These are phyloP conservation scores for Trichoderma sp. DNA, from an alignment of 2,329 filamentous ascomycete species.

Conservation along the genomic window DNA sequence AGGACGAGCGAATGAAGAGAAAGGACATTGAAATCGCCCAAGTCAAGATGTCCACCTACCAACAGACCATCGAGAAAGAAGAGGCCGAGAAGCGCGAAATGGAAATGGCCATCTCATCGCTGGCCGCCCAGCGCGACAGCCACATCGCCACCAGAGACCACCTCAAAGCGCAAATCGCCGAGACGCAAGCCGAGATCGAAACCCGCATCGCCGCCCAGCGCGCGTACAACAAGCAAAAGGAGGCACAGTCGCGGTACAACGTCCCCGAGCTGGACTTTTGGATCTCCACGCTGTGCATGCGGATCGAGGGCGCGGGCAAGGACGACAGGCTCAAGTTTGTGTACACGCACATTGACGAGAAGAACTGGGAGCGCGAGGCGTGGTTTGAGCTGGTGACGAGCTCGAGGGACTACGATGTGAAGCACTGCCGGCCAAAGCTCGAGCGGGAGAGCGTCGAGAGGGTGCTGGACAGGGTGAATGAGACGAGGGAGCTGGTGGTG, in stretches of 20 bases:
- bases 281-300: slow-evolving; percentile 85
- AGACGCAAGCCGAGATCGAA: slow-evolving; percentile 71
- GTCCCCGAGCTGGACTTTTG: slow-evolving; percentile 93
- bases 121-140: slow-evolving; percentile 61
- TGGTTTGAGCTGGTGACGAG: slow-evolving; percentile 90
- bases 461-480: slow-evolving; percentile 78
- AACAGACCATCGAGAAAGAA: slow-evolving; percentile 75
- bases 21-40: slow-evolving; percentile 83
- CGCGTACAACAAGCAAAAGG: slow-evolving; percentile 71
- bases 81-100: slow-evolving; percentile 76
- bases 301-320: slow-evolving; percentile 84
- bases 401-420: slow-evolving; percentile 80
- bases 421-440: slow-evolving; percentile 78
- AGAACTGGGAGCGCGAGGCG: slow-evolving; percentile 83
- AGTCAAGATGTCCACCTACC: slow-evolving; percentile 69
- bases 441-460: slow-evolving; percentile 75
- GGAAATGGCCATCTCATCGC: slow-evolving; percentile 60
- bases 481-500: slow-evolving; percentile 70
- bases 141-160: slow-evolving; percentile 59
- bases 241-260: slow-evolving; percentile 84
- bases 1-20: slow-evolving; percentile 88
- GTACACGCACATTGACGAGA: slow-evolving; percentile 83
- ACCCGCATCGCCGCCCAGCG: slow-evolving; percentile 70
- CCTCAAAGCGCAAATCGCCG: slow-evolving; percentile 62
- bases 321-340: slow-evolving; percentile 88